phyloP scores from a whole-genome alignment of 306 rosid genomes.

The Senna tora region DNA sequence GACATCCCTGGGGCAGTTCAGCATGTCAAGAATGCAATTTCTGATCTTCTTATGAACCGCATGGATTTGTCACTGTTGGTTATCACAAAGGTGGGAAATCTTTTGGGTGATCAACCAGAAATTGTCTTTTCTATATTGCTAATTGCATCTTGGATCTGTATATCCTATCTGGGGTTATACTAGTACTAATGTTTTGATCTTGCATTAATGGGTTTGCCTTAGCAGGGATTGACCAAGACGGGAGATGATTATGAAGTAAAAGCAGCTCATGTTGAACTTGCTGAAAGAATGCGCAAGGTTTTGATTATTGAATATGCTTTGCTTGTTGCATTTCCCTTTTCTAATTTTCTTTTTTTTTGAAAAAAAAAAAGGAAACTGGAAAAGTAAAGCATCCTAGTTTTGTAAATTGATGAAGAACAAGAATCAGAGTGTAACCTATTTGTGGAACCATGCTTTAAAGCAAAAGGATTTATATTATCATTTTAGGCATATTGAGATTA shows the following conservation, averaged over 20 bases:
- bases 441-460: constrained; percentile 26
- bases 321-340: constrained; percentile 15
- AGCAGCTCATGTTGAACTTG: constrained; percentile 97
- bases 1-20: constrained; percentile 93
- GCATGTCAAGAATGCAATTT: constrained; percentile 88
- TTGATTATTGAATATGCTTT: constrained; percentile 34
- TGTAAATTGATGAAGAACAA: constrained; percentile 11
- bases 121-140: constrained; percentile 20
- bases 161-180: constrained; percentile 21
- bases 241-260: constrained; percentile 99
- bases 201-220: constrained; percentile 31
- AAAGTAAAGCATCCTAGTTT: background rate
- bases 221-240: constrained; percentile 90
- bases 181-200: constrained; percentile 19
- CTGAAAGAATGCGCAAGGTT: constrained; percentile 99
- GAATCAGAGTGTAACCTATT: constrained; percentile 8
- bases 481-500: constrained; percentile 26
- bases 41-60: constrained; percentile 98
- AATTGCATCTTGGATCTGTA: constrained; percentile 21
- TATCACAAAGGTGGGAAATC: constrained; percentile 79
- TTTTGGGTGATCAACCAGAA: constrained; percentile 1
- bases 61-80: constrained; percentile 96
- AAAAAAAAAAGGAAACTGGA: background rate
- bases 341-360: background rate
- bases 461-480: constrained; percentile 8